phyloP scores from a whole-genome alignment of 2,329 filamentous ascomycete species.

The Beauveria sp. region DNA sequence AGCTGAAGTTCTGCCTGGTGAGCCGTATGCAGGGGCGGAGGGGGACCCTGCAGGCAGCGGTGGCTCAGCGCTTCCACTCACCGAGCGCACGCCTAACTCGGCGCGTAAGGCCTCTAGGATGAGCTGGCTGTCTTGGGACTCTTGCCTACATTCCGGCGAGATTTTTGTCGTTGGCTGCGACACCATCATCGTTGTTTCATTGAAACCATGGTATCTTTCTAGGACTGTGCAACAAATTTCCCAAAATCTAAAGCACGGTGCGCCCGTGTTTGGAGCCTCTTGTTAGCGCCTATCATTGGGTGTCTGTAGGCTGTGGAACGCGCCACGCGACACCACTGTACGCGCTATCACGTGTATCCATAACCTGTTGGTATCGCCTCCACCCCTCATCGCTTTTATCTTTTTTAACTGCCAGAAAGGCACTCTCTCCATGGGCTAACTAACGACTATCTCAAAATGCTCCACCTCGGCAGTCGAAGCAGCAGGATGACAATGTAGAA shows the following conservation, averaged over 20 bases:
- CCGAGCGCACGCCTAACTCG: conserved; percentile 31
- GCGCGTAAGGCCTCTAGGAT: conserved; percentile 31
- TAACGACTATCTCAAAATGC: too few relatives aligned
- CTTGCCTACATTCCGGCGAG: conserved; percentile 14
- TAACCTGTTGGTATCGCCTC: too few relatives aligned
- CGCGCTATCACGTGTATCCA: conserved; percentile 1
- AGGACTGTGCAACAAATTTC: not conserved
- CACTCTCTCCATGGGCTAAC: too few relatives aligned
- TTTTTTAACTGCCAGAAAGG: too few relatives aligned
- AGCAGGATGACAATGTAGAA: too few relatives aligned
- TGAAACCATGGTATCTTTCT: not conserved
- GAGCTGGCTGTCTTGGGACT: conserved; percentile 37
- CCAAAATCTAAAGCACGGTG: not conserved
- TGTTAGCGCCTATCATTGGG: not conserved
- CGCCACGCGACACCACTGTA: conserved; percentile 9
- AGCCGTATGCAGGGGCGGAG: not conserved
- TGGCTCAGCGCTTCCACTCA: conserved; percentile 23
- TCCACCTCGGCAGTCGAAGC: too few relatives aligned
- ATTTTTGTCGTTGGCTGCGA: not conserved
- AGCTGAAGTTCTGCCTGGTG: conserved; percentile 9
- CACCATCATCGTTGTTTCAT: not conserved
- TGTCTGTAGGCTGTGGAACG: not conserved
- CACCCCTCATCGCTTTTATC: too few relatives aligned
- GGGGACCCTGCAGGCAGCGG: not conserved
- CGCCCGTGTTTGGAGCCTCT: not conserved